Base-by-base conservation (phyloP, 768 basidiomycete genomes). In the Lactarius vividus region DNA sequence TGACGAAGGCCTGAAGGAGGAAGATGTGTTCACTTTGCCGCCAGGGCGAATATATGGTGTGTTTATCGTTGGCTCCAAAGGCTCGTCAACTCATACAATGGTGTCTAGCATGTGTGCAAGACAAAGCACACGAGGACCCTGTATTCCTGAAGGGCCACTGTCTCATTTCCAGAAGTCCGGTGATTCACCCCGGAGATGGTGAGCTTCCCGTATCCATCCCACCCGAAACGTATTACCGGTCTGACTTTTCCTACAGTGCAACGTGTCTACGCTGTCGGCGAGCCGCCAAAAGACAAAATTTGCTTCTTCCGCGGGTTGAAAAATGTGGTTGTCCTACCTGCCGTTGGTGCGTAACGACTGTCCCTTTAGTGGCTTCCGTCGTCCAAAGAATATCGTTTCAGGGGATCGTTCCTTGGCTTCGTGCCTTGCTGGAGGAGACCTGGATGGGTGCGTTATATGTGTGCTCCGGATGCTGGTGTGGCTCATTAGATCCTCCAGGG, bases 351-450 rank as follows among this genome's bases (percentile, higher is more conserved):
- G 42, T 35, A 23, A 26, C 15, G 15, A 15, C 7, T 13, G 16
- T n/a, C 15, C 18, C 10, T 13, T 52, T 0, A 20, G 23, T 10
- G 7, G 23, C 10, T 33, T 20, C 35, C 23, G 3, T 57, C 6
- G 23, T 57, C 29, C 3, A 10, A 35, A 2, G 23, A n/a, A 56
- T 4, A 11, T 33, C 29, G 9, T 54, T 39, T 6, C 69, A 90
- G 88, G 87, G 6, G 65, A 71, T 0, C 83, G 88, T 42, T 86
- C 89, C 1, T 71, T 92, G 54, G 83, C 91, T 10, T 89, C 88
- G 1, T 84, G 83, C 68, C 79, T 92, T n/a, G 87, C 83, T 3
- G 90, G 90, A 42, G 91, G 91, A 0, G 90, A 92, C 76, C 77
- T 92, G 13, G 91, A 92, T 67, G 91, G 91, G 88, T 89, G 72